Base-by-base conservation (phyloP, 768 basidiomycete genomes). In the Russula foetens region DNA sequence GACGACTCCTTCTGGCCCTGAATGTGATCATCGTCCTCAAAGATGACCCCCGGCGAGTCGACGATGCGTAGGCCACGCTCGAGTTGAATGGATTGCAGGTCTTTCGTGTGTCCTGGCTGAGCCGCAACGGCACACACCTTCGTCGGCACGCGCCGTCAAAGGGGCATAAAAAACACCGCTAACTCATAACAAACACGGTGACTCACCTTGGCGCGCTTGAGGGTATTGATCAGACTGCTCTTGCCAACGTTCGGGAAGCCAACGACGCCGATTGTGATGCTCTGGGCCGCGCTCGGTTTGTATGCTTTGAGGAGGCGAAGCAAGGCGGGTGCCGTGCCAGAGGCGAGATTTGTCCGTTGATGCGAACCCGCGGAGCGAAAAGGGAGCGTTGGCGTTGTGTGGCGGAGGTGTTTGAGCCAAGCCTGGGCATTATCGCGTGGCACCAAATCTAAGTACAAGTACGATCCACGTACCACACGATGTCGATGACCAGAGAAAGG, bases 171-270 rank as follows among this genome's bases (percentile, higher is more conserved):
- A 23, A 8, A 12, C 19, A 9, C 14, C 26, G 3, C 21, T 1
- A 4, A 4, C 23, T 5, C 15, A 38, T 7, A 15, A 19, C 17
- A 41, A 28, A 4, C 1, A 19, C 26, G 24, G 51, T 26, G 12
- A 23, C 74, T 1, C 24, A 86, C 88, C 74, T 90, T 93, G 62
- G 84, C 82, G 39, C 92, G 76, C 73, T 93, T 94, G 53, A 99
- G 75, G 46, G 91, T 88, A 71, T 98, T 98, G 72, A 99, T 94
- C 59, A 98, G 70, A 68, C 86, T 90, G 58, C 92, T 95, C 75
- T 98, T 98, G 15, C 96, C 96, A 48, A 98, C 96, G 72, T 98
- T 98, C 1, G 96, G 96, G 73, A 93, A 96, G 1, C 96, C 96
- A 4, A 98, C 90, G 19, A 98, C 90, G 17, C 93, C 93, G 52